phyloP scores from a whole-genome alignment of 2,329 filamentous ascomycete genomes.

The Penicillium corylophilum region DNA sequence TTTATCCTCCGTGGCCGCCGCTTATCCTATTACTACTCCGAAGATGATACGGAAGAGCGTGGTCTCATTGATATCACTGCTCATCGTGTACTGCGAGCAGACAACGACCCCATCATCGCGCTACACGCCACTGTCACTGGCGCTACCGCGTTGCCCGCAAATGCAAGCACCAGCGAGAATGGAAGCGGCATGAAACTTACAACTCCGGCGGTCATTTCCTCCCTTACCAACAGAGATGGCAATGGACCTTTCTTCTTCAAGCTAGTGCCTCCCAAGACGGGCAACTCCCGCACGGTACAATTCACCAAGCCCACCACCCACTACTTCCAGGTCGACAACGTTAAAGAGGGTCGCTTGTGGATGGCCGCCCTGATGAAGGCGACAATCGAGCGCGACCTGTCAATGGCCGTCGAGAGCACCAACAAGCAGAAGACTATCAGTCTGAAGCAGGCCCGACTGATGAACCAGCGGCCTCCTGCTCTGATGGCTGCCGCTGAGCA shows the following conservation, averaged over 20 bases:
- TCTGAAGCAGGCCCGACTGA: conserved; percentile 78
- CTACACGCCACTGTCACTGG: conserved; percentile 90
- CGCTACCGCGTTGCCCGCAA: conserved; percentile 63
- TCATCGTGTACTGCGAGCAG: conserved; percentile 91
- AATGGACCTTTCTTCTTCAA: conserved; percentile 97
- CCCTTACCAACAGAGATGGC: conserved; percentile 40
- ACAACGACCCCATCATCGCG: conserved; percentile 85
- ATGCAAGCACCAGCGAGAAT: conserved; percentile 37
- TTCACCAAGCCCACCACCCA: conserved; percentile 98
- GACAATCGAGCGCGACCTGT: conserved; percentile 87
- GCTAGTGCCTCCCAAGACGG: conserved; percentile 83
- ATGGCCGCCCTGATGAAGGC: conserved; percentile 99
- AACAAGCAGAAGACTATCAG: conserved; percentile 98
- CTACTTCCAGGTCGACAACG: conserved; percentile 92
- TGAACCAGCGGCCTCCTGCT: conserved; percentile 86
- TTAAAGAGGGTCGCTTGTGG: conserved; percentile 87
- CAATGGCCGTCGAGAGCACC: conserved; percentile 76
- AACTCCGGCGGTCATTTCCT: conserved; percentile 31
- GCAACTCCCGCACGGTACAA: conserved; percentile 85
- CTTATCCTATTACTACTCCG: conserved; percentile 93
- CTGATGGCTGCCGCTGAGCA: conserved; percentile 58
- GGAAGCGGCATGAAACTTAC: conserved; percentile 33
- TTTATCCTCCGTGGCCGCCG: conserved; percentile 91
- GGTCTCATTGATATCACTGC: conserved; percentile 97
- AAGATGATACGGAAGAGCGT: conserved; percentile 87